Evolutionary conservation across 1,284 basidiomycete species (phyloP), one percentile per base, ranked within the genome.

Genomic region (Cryptococcus maquisensis): DNA sequence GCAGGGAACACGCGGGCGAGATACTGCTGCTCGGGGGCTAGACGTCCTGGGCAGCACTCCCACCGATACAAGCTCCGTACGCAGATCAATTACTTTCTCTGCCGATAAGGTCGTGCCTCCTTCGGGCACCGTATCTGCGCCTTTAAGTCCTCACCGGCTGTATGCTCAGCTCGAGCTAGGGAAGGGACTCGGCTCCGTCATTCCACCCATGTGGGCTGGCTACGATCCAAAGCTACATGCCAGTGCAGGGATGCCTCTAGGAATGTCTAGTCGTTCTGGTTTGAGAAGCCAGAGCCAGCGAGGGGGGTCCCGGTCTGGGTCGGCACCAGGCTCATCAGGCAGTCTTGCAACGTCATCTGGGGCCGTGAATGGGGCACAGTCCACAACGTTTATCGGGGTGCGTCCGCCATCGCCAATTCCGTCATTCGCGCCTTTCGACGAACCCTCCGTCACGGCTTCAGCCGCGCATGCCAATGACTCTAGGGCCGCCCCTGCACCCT

Each of bases 161-260:
- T 72, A 73, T 46, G 72, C 72, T 28, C 73, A 74, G 55, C 64
- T 74, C 16, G 72, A 75, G 61, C 52, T 71, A 21, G 68, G 69
- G 32, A 63, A 68, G 49, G 57, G 63, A 37, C 60, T 8, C 50
- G 63, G 54, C 50, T 12, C 24, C 32, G 60, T 37, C 20, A 52
- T 42, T 58, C 38, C 10, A 47, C 54, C 21, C 58, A 55, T 32
- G 9, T 73, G 68, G 62, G 63, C 66, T 26, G 57, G 63, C 4
- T 68, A 66, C 39, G 59, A 65, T 53, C 59, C 66, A 12, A 39
- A 60, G 49, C 46, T 58, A 51, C 60, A 65, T 49, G 45, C 61
- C 13, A 49, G 54, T 45, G 49, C 60, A n/a, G 59, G 62, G 32
- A 57, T 65, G 62, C 62, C 65, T 10, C 57, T 61, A 41, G 55